Evolutionary conservation across 73 alveolate species (phyloP), one percentile per base, ranked within the genome.

Genomic region (Tetrahymena thermophila): DNA sequence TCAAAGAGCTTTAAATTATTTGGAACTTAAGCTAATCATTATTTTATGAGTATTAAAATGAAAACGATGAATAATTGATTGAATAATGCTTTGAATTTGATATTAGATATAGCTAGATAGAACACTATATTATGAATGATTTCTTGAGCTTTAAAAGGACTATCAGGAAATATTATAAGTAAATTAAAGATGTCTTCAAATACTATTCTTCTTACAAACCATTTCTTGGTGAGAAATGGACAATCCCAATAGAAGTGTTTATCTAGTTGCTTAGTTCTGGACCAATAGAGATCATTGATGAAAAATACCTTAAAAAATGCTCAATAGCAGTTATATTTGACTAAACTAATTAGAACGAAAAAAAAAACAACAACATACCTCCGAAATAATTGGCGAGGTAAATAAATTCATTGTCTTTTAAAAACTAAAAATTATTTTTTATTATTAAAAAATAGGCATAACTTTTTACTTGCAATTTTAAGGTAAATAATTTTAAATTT

Each of bases 21-120:
- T 96, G 98, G 97, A 93, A 58, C 31, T 15, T 96, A 21, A 95
- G 83, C 83, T 93, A 55, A 23, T 43, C 94, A 13, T 50, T 95
- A 1, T 97, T 97, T 85, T 93, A 89, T 40, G 97, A 95, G 56
- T 94, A 57, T 85, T 96, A 95, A 31, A 93, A 35, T 58, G 98
- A 97, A n/a, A 85, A 94, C 7, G 97, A 95, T 21, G 96, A 93
- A 28, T 93, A 89, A 56, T 57, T 96, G 28, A 71, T 71, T 23
- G 96, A 93, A 84, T 84, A 97, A 34, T 97, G 99, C 96, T 98
- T 98, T 84, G 99, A 98, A 43, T 97, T 96, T 84, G 99, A 98
- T 93, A 95, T 98, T 97, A 96, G 96, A 43, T 85, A 96, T 50
- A 94, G 98, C 34, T 96, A 97, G 85, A 89, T 97, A 25, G 95